phyloP scores from a whole-genome alignment of 495 filamentous ascomycete genomes.

The Tuber aestivum region DNA sequence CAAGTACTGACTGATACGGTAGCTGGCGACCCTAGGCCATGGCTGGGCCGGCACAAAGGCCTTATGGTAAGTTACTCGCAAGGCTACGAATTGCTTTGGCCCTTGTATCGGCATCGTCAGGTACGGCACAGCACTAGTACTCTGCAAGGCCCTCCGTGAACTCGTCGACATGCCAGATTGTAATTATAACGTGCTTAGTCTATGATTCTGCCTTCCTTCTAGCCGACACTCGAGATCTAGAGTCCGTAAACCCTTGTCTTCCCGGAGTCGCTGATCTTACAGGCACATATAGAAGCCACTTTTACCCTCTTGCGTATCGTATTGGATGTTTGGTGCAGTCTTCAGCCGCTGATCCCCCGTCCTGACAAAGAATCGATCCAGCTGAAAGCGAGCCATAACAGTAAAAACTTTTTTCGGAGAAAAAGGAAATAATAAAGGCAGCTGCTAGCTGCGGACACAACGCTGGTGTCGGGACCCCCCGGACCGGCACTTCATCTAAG shows the following conservation, averaged over 20 bases:
- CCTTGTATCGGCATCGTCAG: background rate
- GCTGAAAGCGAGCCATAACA: background rate
- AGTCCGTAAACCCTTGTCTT: background rate
- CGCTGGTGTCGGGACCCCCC: background rate
- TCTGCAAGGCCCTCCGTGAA: background rate
- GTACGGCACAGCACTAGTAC: background rate
- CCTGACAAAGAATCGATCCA: background rate
- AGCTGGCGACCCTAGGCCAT: background rate
- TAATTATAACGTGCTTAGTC: no score
- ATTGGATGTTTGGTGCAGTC: background rate
- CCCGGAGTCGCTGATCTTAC: background rate
- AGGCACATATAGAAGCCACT: background rate
- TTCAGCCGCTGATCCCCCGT: background rate
- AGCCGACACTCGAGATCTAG: background rate
- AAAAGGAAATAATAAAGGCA: background rate
- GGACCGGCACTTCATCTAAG: background rate
- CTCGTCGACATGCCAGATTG: background rate
- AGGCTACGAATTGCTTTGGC: background rate
- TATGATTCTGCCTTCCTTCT: background rate
- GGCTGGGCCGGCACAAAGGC: background rate
- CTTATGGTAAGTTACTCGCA: background rate
- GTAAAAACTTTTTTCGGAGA: background rate
- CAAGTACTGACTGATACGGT: no score
- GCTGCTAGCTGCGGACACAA: background rate
- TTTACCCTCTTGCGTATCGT: background rate